These are phyloP conservation scores for Tuber borchii DNA, from an alignment of 495 filamentous ascomycete genomes.

Conservation along the genomic window DNA sequence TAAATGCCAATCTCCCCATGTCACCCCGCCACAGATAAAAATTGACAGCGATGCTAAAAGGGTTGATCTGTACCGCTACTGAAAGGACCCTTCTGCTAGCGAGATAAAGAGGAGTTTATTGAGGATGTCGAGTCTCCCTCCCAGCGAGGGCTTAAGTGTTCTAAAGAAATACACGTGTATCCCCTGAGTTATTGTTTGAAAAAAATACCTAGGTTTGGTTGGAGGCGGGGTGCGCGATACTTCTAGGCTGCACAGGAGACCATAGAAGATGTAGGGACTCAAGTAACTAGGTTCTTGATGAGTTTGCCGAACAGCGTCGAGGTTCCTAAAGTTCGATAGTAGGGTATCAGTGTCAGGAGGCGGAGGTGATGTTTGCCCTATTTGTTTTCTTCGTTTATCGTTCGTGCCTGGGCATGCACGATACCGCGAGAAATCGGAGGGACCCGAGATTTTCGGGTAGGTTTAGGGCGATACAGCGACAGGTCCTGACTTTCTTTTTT, in stretches of 20 bases:
- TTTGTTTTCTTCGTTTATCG: not conserved
- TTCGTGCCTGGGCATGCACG: conserved; percentile 1
- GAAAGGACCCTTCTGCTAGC: not conserved
- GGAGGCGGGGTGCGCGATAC: not conserved
- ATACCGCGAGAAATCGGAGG: conserved; percentile 1
- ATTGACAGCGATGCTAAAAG: not conserved
- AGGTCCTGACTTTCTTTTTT: not conserved
- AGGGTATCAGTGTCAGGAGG: not conserved
- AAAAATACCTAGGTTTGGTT: not conserved
- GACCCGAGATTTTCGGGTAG: not conserved
- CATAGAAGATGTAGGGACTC: not conserved
- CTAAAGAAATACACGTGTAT: not conserved
- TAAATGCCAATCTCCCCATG: conserved; percentile 23
- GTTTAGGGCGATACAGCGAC: not conserved
- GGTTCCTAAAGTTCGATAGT: not conserved
- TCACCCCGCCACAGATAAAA: not conserved
- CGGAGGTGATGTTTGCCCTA: not conserved
- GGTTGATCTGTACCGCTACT: not conserved
- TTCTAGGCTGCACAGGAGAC: not conserved
- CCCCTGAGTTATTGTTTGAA: not conserved
- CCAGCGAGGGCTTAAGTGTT: not conserved
- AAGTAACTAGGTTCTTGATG: not conserved
- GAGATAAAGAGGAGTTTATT: not conserved
- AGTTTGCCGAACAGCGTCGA: not conserved
- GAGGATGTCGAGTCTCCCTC: not conserved